Base-by-base conservation (phyloP, 331 rosid species). In the Spiraea crenata region DNA sequence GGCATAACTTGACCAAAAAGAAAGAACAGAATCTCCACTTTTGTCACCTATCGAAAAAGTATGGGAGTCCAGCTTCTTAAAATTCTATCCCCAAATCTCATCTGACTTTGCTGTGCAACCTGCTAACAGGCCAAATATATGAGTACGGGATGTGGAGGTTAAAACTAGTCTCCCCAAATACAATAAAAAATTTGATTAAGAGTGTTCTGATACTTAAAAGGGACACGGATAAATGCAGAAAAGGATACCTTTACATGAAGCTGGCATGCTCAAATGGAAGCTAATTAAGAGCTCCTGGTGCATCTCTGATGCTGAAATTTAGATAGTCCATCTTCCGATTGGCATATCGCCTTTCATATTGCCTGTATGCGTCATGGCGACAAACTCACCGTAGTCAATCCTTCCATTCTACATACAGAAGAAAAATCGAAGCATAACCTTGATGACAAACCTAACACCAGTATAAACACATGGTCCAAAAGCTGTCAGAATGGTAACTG, bases 361-460 rank as follows among this genome's bases (percentile, higher is more conserved):
- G 71, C 97, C 99, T 76, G 90, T 93, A 83, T 87, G 99, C 99
- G 91, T 95, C 99, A 95, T 95, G 67, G 99, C 99, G 57, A 89
- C 92, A 70, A 95, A 95, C 77, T 95, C 99, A 68, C 99, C 82
- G 57, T 95, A 95, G 79, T 95, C 99, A 9, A n/a, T n/a, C n/a
- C n/a, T n/a, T n/a, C n/a, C n/a, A 79, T 95, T 97, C 99, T 95
- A 69, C 75, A 63, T 14, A 55, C 56, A 71, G 20, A 48, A 39
- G 50, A n/a, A 42, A 38, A 7, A 68, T 19, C 55, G 35, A 44
- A 42, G 61, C 62, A 19, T 45, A n/a, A 55, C 38, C 55, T 57
- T 20, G 20, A 51, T 57, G 31, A 46, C 34, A 57, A 56, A 46
- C 20, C 54, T 60, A 6, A 25, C 59, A 40, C 40, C 1, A 52